Base-by-base conservation (phyloP, 1,284 basidiomycete species). In the Crocinoboletus sp. region DNA sequence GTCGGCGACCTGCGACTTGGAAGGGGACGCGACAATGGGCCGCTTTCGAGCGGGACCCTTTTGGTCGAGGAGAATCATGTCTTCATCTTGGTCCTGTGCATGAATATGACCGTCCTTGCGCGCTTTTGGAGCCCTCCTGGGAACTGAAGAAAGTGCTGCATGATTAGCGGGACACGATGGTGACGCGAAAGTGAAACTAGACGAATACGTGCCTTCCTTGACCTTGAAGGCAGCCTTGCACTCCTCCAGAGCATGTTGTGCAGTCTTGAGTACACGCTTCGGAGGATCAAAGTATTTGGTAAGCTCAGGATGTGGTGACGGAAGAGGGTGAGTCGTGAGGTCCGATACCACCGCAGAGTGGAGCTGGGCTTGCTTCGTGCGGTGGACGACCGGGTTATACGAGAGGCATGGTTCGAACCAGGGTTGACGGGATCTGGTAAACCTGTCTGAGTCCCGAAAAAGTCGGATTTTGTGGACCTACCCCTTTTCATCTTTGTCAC, bases 331-430 rank as follows among this genome's bases (percentile, higher is more conserved):
- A 2, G 69, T 71, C n/a, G 74, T 67, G 8, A 94, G 70, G 57
- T 94, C 87, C 1, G 78, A 68, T 6, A 87, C 82, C 10, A 90
- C 73, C 0, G 90, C 89, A 41, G 82, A 81, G 58, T 94, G 92
- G 63, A 94, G 89, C 53, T 94, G 82, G 3, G 94, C 94, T 68
- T 96, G 91, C 60, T 95, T 95, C 43, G 84, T 77, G 29, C 93
- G 84, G 60, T 98, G 94, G 23, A 96, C 77, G 5, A 89, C 82
- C 0, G 95, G 94, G 56, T 95, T 96, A 66, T 82, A 95, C 1
- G 89, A 89, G 2, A 82, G 68, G 1, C 74, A 69, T 0, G 86
- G 77, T 49, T 86, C 80, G 57, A 88, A 95, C 90, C 92, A 98
- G 3, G 81, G 72, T 11, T 59, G 57, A 9, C 72, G 78, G 16